A percentile compares a stretch with the other conserved stretches of the same genome.
Evolutionary conservation across 495 filamentous ascomycete genomes (phyloP).

Genomic region (Penicillium paradoxum): DNA sequence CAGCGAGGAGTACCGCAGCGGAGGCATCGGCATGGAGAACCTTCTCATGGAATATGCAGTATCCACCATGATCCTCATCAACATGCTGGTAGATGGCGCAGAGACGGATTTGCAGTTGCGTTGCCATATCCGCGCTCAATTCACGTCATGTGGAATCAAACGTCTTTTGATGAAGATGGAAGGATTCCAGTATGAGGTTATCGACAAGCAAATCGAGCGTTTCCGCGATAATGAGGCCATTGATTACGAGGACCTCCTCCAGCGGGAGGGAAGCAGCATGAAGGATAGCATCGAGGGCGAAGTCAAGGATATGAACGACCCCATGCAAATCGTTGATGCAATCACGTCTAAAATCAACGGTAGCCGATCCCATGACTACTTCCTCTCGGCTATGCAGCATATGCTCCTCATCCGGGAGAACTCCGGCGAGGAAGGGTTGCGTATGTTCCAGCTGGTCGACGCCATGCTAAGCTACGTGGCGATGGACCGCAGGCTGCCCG

Average conservation of each 20-base stretch:
- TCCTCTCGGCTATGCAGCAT: slow-evolving; percentile 92
- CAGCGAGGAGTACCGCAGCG: slow-evolving; percentile 93
- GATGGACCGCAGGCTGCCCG: slow-evolving; percentile 92
- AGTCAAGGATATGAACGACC: slow-evolving; percentile 90
- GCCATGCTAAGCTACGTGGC: slow-evolving; percentile 98
- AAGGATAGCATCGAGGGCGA: slow-evolving; percentile 88
- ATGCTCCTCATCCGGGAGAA: slow-evolving; percentile 90
- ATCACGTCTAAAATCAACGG: slow-evolving; percentile 84
- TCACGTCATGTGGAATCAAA: slow-evolving; percentile 93
- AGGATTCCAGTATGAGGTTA: slow-evolving; percentile 94
- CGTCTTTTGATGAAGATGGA: slow-evolving; percentile 96
- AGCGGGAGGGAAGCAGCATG: slow-evolving; percentile 83
- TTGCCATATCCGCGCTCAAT: slow-evolving; percentile 92
- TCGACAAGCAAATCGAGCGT: slow-evolving; percentile 95
- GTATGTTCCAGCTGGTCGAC: slow-evolving; percentile 98
- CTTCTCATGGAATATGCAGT: slow-evolving; percentile 98
- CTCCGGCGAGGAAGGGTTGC: slow-evolving; percentile 82
- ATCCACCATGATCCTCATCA: slow-evolving; percentile 89
- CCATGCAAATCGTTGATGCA: slow-evolving; percentile 86
- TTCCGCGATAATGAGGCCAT: slow-evolving; percentile 93
- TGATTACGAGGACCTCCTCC: slow-evolving; percentile 95
- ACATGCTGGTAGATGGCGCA: slow-evolving; percentile 91
- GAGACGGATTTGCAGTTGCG: slow-evolving; percentile 85
- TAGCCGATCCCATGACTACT: slow-evolving; percentile 86
- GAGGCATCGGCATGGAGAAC: slow-evolving; percentile 98